Evolutionary conservation across 495 filamentous ascomycete genomes (phyloP).

Genomic region (Aspergillus mulundensis): DNA sequence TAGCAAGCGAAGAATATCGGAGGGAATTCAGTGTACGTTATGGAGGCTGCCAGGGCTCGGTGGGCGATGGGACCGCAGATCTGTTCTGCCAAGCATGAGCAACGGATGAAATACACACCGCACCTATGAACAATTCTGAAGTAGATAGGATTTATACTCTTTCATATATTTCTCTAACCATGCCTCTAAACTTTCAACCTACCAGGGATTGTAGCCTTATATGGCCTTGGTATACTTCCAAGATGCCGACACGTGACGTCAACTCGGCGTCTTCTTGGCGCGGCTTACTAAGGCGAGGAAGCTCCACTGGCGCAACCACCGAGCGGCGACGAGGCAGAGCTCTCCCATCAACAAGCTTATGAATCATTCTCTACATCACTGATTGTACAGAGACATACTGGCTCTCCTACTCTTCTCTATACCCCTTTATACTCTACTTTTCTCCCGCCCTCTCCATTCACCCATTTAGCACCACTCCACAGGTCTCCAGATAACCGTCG

Average conservation of each 20-base stretch:
- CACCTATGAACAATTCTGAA: neutral
- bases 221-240: too few relatives aligned
- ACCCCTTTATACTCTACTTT: neutral
- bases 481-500: conserved; percentile 32
- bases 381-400: conserved; percentile 21
- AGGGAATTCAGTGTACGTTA: conserved; percentile 32
- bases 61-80: conserved; percentile 13
- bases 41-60: conserved; percentile 30
- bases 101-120: too few relatives aligned
- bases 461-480: conserved; percentile 5
- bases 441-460: neutral
- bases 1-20: conserved; percentile 27
- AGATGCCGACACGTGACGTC: conserved; percentile 4
- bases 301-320: conserved; percentile 37
- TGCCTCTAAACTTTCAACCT: too few relatives aligned
- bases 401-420: conserved; percentile 18
- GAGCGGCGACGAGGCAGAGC: conserved; percentile 27
- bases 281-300: conserved; percentile 37
- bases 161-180: too few relatives aligned
- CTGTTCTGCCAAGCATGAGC: conserved; percentile 31
- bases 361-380: conserved; percentile 31
- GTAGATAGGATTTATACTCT: neutral
- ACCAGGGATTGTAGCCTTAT: too few relatives aligned
- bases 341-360: conserved; percentile 43
- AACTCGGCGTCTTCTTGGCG: conserved; percentile 17